Base-by-base conservation (phyloP, 1,139 yeast species). In the Suhomyces atakaporum region DNA sequence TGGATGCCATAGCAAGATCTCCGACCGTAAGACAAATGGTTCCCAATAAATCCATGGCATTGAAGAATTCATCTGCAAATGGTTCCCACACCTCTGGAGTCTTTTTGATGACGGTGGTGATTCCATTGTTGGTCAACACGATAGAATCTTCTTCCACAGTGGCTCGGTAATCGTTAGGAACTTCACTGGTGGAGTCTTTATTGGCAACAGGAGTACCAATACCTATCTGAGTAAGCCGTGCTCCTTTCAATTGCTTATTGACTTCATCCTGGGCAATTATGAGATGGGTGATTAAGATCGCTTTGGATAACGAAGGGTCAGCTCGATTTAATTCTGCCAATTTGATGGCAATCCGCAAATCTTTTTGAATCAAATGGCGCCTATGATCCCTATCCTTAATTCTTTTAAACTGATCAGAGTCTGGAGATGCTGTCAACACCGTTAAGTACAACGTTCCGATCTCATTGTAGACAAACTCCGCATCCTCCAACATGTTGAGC, bases 61-160 rank as follows among this genome's bases (percentile, higher is more conserved):
- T 79, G 60, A 86, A 82, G 44, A 81, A 74, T 54, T 86, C 95
- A 44, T 83, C 88, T 22, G 81, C 66, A 50, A 83, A 85, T 3
- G 90, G 89, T 44, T 74, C 77, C 85, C 86, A 79, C 2, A 78
- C 77, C 38, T 69, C 72, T n/a, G 69, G 69, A 27, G 62, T 60
- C 36, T 63, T 62, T 12, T 54, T 47, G 13, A 63, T 43, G 3
- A 52, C 40, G 7, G 58, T 43, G n/a, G 50, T 50, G 7, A 44
- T 49, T 8, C 53, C 53, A 25, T 43, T 44, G 25, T 47, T 49
- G 27, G 42, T 43, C 12, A 58, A 42, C 25, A 48, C 43, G 12
- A 57, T 54, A 5, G 55, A 35, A 24, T 50, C 53, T 10, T 42
- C 20, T 11, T 29, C 36, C 19, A 35, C 21, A 3, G 25, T 27